These are phyloP conservation scores for Dioszegia crocea DNA, from an alignment of 768 basidiomycete genomes.

Conservation along the genomic window DNA sequence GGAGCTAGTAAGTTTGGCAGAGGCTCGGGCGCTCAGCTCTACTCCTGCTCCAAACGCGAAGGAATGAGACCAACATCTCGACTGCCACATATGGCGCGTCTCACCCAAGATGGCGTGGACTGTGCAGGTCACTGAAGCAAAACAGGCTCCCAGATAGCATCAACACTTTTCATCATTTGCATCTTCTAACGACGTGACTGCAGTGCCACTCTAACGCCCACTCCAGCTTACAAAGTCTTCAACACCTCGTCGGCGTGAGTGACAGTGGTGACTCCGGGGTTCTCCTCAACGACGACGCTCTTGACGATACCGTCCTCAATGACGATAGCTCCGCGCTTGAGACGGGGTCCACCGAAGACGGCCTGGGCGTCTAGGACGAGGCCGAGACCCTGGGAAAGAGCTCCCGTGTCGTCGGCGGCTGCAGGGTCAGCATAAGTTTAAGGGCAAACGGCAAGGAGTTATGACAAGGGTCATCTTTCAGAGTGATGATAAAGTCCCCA, in stretches of 20 bases:
- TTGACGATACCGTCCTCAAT: constrained; percentile 66
- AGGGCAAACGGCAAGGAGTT: neutral
- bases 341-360: constrained; percentile 64
- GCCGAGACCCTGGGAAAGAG: constrained; percentile 58
- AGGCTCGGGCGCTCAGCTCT: too few species aligned
- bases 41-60: too few species aligned
- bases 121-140: too few species aligned
- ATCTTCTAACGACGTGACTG: neutral
- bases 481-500: neutral
- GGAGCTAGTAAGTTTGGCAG: too few species aligned
- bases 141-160: neutral
- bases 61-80: too few species aligned
- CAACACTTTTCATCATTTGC: neutral
- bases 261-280: constrained; percentile 54
- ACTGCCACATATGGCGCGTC: too few species aligned
- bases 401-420: constrained; percentile 64
- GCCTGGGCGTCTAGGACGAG: constrained; percentile 62
- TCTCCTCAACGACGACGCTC: constrained; percentile 60
- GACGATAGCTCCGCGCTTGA: constrained; percentile 55
- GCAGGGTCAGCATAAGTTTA: neutral
- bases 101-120: too few species aligned
- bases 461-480: neutral
- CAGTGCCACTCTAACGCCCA: too few species aligned
- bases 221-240: constrained; percentile 35
- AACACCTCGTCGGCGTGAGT: constrained; percentile 58